Evolutionary conservation across 495 filamentous ascomycete genomes (phyloP).

Genomic region (Cercophora samala): DNA sequence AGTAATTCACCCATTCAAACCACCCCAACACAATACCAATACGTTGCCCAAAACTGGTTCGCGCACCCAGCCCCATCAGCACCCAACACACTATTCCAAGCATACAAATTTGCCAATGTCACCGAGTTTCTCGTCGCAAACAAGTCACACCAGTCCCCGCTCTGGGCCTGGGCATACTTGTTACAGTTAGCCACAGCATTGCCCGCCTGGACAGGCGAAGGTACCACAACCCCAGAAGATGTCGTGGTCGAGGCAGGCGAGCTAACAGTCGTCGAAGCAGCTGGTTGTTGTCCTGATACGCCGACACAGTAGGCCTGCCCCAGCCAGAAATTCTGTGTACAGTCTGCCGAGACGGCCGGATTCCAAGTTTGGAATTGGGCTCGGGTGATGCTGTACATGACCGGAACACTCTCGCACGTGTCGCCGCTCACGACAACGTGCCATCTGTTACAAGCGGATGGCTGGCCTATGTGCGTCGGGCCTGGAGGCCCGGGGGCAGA

Average conservation of each 20-base stretch:
- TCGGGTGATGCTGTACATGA: conserved; percentile 14
- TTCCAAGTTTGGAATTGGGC: conserved; percentile 23
- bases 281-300: no score
- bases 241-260: no score
- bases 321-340: conserved; percentile 20
- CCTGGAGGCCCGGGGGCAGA: conserved; percentile 8
- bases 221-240: conserved; percentile 3
- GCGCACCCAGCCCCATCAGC: conserved; percentile 17
- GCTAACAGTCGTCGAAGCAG: no score
- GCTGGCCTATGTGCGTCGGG: conserved; percentile 21
- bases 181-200: no score
- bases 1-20: no score
- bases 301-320: conserved; percentile 27
- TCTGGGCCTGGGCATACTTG: conserved; percentile 6
- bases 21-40: conserved; percentile 24
- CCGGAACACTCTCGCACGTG: conserved; percentile 11
- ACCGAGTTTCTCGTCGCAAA: not conserved
- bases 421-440: conserved; percentile 11
- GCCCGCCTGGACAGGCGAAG: no score
- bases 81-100: conserved; percentile 22
- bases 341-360: conserved; percentile 19
- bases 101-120: conserved; percentile 10
- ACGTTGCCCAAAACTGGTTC: conserved; percentile 13
- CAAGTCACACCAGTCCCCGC: not conserved
- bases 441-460: conserved; percentile 26